Percentiles rank a stretch among this genome's conserved stretches.
Evolutionary conservation across 768 basidiomycete genomes (phyloP).

Genomic region (Tephrocybe sp.): DNA sequence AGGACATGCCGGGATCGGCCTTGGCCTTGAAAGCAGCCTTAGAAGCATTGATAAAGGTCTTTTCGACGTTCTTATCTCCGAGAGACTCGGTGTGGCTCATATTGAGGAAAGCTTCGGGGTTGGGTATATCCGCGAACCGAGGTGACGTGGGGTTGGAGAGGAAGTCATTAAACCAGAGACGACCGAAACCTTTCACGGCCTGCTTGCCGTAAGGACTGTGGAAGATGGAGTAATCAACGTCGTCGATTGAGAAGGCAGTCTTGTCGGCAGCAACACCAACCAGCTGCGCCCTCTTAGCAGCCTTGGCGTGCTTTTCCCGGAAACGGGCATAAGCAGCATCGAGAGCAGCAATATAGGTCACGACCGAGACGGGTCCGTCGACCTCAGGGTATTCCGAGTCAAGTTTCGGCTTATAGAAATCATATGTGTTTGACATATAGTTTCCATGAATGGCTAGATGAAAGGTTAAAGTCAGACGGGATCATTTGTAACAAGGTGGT

Average conservation of each 20-base stretch:
- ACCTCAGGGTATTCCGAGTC: constrained; percentile 96
- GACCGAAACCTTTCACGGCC: constrained; percentile 95
- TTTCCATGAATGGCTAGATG: constrained; percentile 87
- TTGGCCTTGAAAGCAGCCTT: constrained; percentile 74
- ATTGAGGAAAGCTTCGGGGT: constrained; percentile 68
- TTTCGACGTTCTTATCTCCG: constrained; percentile 94
- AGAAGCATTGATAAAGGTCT: constrained; percentile 83
- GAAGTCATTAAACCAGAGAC: constrained; percentile 93
- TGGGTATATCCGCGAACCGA: constrained; percentile 67
- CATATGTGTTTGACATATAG: constrained; percentile 97
- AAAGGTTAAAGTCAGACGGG: constrained; percentile 13
- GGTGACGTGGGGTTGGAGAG: constrained; percentile 69
- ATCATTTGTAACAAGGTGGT: constrained; percentile 1
- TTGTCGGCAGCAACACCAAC: constrained; percentile 40
- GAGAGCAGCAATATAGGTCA: constrained; percentile 91
- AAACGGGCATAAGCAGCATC: constrained; percentile 86
- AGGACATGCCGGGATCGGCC: constrained; percentile 81
- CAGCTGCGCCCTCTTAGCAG: constrained; percentile 48
- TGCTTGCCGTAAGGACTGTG: constrained; percentile 99
- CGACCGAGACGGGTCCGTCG: constrained; percentile 94
- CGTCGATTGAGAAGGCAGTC: constrained; percentile 68
- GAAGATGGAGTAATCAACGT: constrained; percentile 92
- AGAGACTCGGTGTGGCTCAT: constrained; percentile 73
- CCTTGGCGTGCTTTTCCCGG: constrained; percentile 77
- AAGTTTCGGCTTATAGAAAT: constrained; percentile 98